Base-by-base conservation (phyloP, 2,329 filamentous ascomycete species). In the Sphaceloma murrayae region DNA sequence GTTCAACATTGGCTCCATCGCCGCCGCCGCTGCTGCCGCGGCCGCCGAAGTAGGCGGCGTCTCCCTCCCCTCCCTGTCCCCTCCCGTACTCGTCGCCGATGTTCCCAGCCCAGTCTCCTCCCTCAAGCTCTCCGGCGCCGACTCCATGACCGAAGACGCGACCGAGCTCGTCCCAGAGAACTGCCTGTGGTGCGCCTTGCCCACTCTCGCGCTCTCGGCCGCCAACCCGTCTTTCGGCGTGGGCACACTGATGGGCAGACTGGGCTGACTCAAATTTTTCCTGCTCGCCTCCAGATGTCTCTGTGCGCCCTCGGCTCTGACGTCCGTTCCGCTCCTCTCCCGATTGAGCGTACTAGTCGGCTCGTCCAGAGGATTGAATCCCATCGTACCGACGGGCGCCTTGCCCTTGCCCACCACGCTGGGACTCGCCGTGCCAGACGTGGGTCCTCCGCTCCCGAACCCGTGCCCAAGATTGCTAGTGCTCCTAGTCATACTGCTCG, bases 1-100 rank as follows among this genome's bases (percentile, higher is more conserved):
- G 61, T 94, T 95, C 63, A 94, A 91, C 75, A 94, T 78, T 2
- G 86, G 77, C 58, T 95, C 88, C n/a, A n/a, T n/a, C n/a, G n/a
- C n/a, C n/a, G n/a, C n/a, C n/a, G n/a, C n/a, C n/a, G n/a, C n/a
- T 0, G 72, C 66, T 34, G 72, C 70, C 3, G 68, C 56, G 45
- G 67, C 72, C 4, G 63, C 65, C 51, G 65, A 64, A 10, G 71
- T 68, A 3, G 70, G 67, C 17, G 74, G 72, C 5, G 67, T 62
- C 30, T 56, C 58, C n/a, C n/a, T n/a, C n/a, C n/a, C n/a, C n/a
- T n/a, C n/a, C n/a, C n/a, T n/a, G n/a, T n/a, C n/a, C n/a, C n/a
- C n/a, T n/a, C n/a, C 32, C n/a, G 29, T 73, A 49, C 75, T 78
- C 1, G 68, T 68, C 0, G 75, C 71, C 36, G 56, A 64, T 7